Conservation (phyloP, 805 yeast genomes). For the Hemisphaericaspora nanyangensis region DNA sequence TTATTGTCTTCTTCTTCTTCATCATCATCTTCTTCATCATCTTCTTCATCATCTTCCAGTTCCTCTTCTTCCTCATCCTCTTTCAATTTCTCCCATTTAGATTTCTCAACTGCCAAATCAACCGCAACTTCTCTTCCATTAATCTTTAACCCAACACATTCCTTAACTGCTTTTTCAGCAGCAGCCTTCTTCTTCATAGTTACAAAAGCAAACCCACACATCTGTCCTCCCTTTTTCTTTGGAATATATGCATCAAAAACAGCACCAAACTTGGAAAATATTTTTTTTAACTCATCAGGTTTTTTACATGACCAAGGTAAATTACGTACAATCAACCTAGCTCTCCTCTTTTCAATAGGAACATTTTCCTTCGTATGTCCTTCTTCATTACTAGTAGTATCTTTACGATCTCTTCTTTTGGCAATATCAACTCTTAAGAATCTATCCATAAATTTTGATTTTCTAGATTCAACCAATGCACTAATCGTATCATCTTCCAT, state of each 20-base stretch:
- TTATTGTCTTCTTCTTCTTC: slow-evolving; percentile 37
- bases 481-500: slow-evolving; percentile 76
- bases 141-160: slow-evolving; percentile 67
- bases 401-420: slow-evolving; percentile 81
- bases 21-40: slow-evolving; percentile 34
- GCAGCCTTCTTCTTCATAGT: slow-evolving; percentile 76
- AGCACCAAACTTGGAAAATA: slow-evolving; percentile 76
- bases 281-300: slow-evolving; percentile 63
- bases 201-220: slow-evolving; percentile 94
- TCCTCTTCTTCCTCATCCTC: slow-evolving; percentile 31
- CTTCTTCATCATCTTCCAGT: slow-evolving; percentile 38
- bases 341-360: slow-evolving; percentile 70
- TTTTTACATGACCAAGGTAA: slow-evolving; percentile 94
- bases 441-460: slow-evolving; percentile 60
- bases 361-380: slow-evolving; percentile 14
- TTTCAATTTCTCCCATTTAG: slow-evolving; percentile 67
- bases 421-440: slow-evolving; percentile 80
- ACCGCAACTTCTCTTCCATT: slow-evolving; percentile 92
- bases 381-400: slow-evolving; percentile 9
- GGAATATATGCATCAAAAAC: slow-evolving; percentile 90
- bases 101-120: slow-evolving; percentile 87
- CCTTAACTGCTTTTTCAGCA: slow-evolving; percentile 81
- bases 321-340: slow-evolving; percentile 84
- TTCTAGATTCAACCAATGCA: slow-evolving; percentile 69
- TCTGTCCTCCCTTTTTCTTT: slow-evolving; percentile 77